Evolutionary conservation across 2,329 filamentous ascomycete species (phyloP), one percentile per base, ranked within the genome.

Genomic region (Microsporum canis): DNA sequence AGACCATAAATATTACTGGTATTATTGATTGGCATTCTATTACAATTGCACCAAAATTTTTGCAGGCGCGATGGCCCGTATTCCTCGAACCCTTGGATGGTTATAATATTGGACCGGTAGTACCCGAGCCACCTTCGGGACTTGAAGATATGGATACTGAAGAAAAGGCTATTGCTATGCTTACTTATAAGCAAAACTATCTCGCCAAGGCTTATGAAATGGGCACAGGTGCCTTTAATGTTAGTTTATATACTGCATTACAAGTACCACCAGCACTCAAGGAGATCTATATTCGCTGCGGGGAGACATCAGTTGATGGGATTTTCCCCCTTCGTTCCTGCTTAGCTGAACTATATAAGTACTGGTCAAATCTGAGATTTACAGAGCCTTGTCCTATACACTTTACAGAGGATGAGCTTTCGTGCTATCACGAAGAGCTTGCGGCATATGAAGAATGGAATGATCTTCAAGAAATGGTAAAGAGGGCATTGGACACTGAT

Each of bases 11-110:
- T 62, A 69, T 47, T 63, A 65, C 56, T 63, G 63, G 47, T 69
- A 60, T 78, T 3, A 77, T 78, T 61, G 73, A 78, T 65, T 78
- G 75, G 74, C 72, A 77, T 65, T 69, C 70, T 12, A 65, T 61
- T 14, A 76, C 71, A 65, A 66, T 66, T 27, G 68, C 47, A 0
- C 69, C 65, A 34, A 62, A 69, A 29, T 66, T 69, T 27, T 65
- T 68, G 36, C 66, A 67, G 63, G 66, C 65, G 0, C 65, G 63
- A 31, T 60, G 58, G 49, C 57, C 36, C 1, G n/a, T 38, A 36
- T 56, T 38, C 17, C n/a, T 56, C n/a, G 8, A 23, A 39, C 31
- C 53, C 17, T n/a, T 27, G 8, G 53, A 38, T 3, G 10, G 14
- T 5, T 56, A 56, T n/a, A 12, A 2, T n/a, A 5, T 5, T 17